Evolutionary conservation across 495 filamentous ascomycete species (phyloP), one percentile per base, ranked within the genome.

Genomic region (Aspergillus avenaceus): DNA sequence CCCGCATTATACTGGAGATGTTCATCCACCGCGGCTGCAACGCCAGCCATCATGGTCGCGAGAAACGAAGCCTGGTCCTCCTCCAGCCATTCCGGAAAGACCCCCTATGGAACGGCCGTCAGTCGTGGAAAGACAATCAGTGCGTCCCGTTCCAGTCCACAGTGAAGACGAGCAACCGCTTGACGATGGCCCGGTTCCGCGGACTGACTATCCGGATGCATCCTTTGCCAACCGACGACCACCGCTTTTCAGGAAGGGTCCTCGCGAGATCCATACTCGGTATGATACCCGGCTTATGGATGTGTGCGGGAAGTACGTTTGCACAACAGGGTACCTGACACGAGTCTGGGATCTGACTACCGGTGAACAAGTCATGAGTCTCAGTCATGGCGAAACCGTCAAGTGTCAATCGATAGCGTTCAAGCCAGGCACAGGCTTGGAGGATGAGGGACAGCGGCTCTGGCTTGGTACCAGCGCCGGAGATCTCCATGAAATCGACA

Each of bases 401-500:
- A 92, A 86, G 61, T 83, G 86, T 26, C 82, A 89, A 13, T 83
- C 92, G 13, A 65, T 97, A 2, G 77, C 84, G 3, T 98, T 98
- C 66, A 95, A 92, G 65, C 89, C 92, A 7, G 81, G 85, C 0
- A 66, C 70, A 19, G 79, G 81, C 40, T 73, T 90, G 6, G 80
- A 86, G 49, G 85, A 91, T 37, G 92, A 97, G 65, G 91, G 91
- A 9, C 73, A 77, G 38, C 79, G 84, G 12, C 53, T 98, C n/a
- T 98, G 93, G 93, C 77, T 98, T 13, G 93, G 93, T 0, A 96
- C 84, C 25, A 95, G 82, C 58, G 67, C 79, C 38, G 93, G 93
- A 22, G 95, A 97, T 51, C 69, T 98, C 14, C 78, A 92, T 37
- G 93, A 98, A 69, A 73, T 95, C 40, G 90, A 97, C 67, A 80